These are phyloP conservation scores for Thyridium curvatum DNA, from an alignment of 2,329 filamentous ascomycete species.

Conservation along the genomic window DNA sequence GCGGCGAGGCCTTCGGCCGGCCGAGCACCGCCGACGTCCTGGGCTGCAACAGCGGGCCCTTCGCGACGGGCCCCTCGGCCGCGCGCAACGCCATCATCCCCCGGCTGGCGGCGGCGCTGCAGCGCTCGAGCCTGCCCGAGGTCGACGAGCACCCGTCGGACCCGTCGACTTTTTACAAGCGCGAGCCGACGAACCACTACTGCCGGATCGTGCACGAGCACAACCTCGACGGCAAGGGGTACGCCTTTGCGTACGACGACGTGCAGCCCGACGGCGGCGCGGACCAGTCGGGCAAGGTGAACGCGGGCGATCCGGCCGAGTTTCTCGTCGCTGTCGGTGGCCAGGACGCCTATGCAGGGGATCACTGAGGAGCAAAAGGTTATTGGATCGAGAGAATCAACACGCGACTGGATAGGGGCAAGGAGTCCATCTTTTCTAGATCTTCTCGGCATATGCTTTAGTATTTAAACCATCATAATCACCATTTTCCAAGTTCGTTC, in stretches of 20 bases:
- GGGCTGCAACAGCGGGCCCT: constrained; percentile 58
- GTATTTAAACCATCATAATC: too few species aligned
- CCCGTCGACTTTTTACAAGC: constrained; percentile 27
- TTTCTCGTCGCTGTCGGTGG: constrained; percentile 47
- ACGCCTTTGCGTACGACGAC: constrained; percentile 58
- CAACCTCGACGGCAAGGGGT: constrained; percentile 48
- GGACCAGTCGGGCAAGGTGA: constrained; percentile 51
- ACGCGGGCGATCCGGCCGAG: constrained; percentile 39
- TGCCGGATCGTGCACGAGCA: constrained; percentile 47
- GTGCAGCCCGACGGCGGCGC: constrained; percentile 42
- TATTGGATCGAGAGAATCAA: too few species aligned
- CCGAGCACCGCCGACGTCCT: constrained; percentile 60
- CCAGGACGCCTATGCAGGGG: constrained; percentile 16
- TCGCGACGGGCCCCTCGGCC: constrained; percentile 34
- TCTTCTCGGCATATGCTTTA: too few species aligned
- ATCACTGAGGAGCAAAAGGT: background rate
- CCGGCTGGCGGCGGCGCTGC: constrained; percentile 40
- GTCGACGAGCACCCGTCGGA: constrained; percentile 30
- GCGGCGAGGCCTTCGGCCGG: constrained; percentile 39
- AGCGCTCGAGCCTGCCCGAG: constrained; percentile 42
- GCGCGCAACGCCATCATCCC: constrained; percentile 39
- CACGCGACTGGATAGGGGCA: too few species aligned
- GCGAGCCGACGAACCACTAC: constrained; percentile 50
- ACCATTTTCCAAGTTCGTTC: too few species aligned
- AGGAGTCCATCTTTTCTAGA: too few species aligned